Evolutionary conservation across 2,329 filamentous ascomycete genomes (phyloP).

Genomic region (Cordyceps javanica): DNA sequence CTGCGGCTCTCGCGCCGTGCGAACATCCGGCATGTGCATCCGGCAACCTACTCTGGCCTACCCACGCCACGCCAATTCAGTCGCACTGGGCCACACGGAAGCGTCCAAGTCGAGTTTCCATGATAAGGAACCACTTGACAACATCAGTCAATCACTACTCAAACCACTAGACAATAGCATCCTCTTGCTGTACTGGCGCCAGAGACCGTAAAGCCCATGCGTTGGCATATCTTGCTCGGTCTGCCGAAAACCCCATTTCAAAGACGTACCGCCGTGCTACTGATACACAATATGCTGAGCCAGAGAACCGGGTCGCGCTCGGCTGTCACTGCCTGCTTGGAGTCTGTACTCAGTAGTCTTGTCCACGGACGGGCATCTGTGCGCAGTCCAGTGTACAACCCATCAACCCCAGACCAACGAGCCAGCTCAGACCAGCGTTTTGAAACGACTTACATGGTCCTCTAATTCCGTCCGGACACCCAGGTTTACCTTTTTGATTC

Average conservation of each 20-base stretch:
- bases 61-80: too few relatives aligned
- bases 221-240: too few relatives aligned
- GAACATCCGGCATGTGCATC: background rate
- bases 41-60: too few relatives aligned
- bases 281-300: background rate
- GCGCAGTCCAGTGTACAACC: background rate
- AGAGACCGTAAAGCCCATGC: too few relatives aligned
- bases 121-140: too few relatives aligned
- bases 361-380: background rate
- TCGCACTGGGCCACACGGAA: too few relatives aligned
- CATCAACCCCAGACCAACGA: background rate
- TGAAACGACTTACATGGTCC: background rate
- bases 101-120: too few relatives aligned
- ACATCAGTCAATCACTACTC: too few relatives aligned
- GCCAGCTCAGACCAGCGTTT: background rate
- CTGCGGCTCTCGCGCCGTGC: conserved; percentile 2
- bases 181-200: too few relatives aligned
- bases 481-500: background rate
- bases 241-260: background rate
- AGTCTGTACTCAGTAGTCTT: too few relatives aligned
- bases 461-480: background rate
- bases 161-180: too few relatives aligned
- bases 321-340: background rate
- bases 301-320: background rate
- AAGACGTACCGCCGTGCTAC: background rate